Evolutionary conservation across 73 alveolate genomes (phyloP), one percentile per base, ranked within the genome.

Genomic region (Paramecium octaurelia): DNA sequence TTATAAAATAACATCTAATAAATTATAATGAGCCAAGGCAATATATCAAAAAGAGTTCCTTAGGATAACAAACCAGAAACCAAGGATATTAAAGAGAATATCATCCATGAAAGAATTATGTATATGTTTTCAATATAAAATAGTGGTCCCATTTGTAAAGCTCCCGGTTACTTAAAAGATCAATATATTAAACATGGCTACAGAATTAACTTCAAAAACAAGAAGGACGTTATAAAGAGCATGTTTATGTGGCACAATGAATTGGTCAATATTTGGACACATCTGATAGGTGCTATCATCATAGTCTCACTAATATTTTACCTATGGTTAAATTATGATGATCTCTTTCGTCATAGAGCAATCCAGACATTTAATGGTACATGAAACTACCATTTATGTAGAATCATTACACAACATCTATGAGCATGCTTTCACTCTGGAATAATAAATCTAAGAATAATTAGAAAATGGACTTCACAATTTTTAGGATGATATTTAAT

Each of bases 191-290:
- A 80, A 35, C 71, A 46, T 48, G 99, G 99, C 11, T 97, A 97
- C 93, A 71, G 98, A 70, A 94, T 97, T 86, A 93, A 96, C 92
- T 97, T 92, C 86, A 92, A 92, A 69, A 93, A 96, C 12, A 58
- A 92, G 40, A 42, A 75, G n/a, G 92, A 93, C 58, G 89, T 95
- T 9, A 59, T 96, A 83, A 95, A 92, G 76, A 84, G 96, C 16
- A 86, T 97, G 44, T 96, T 97, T 70, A 86, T 73, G 93, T 88
- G 91, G 14, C 99, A 96, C 71, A 97, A 97, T 92, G 99, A 97
- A 92, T 90, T 97, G 11, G 92, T 96, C 46, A 97, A 97, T 92
- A 93, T 97, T 35, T 97, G 99, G 99, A 95, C 97, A 34, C 99
- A 97, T 85, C 54, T 97, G 18, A 68, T 96, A 68, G 99, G 99